Evolutionary conservation across 2,329 filamentous ascomycete species (phyloP), one percentile per base, ranked within the genome.

Genomic region (Neofusicoccum cordaticola): DNA sequence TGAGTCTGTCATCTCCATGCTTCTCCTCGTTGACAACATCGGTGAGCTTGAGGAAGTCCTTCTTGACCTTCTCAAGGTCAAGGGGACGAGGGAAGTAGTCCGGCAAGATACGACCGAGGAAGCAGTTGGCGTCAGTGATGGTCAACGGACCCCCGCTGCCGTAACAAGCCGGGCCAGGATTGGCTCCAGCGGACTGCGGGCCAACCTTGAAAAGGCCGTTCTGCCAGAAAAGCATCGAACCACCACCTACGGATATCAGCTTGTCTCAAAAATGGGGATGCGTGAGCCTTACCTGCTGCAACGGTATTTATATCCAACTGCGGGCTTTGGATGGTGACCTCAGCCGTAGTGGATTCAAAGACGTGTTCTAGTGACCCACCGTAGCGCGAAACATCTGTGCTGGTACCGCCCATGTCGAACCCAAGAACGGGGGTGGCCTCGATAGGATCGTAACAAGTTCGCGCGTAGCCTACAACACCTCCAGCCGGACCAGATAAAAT

Each of bases 401-500:
- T 93, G 0, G 93, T 97, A 12, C 93, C 93, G 31, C 73, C 73
- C 93, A 97, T 97, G 70, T 97, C 93, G 72, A 97, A 97, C 0
- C 93, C 93, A 71, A 97, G 97, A 4, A 97, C 90, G 0, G 93
- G 92, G 0, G 86, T 92, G 72, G 88, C 91, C 3, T 92, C 95
- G 56, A 90, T 82, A 0, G 89, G 84, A 69, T 97, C 93, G 74
- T 94, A 97, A 1, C 90, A 95, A 0, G 93, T 97, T 19, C 93
- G 87, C n/a, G 93, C 93, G 75, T 97, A 97, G 3, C 93, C 93
- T 0, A 97, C 93, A 0, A 97, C 93, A 42, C 93, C 93, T 37
- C 93, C 93, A n/a, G 93, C 93, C 1, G 93, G 93, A 0, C 93
- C 93, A 0, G 92, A 96, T 2, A 97, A 75, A 66, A 97, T 96